phyloP scores from a whole-genome alignment of 768 basidiomycete species.

The Suillus decipiens region DNA sequence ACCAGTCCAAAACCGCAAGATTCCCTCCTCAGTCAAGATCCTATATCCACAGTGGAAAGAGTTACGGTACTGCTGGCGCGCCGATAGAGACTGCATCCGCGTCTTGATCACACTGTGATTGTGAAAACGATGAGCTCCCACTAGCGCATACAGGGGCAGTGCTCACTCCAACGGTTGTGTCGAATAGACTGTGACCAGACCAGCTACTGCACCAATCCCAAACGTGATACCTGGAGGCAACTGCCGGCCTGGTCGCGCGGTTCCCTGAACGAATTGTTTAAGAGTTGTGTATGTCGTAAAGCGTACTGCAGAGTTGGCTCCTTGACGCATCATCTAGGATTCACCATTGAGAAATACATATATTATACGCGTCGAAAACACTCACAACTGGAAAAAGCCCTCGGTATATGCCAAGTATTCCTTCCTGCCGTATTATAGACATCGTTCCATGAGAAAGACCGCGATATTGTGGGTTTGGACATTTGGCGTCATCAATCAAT shows the following conservation, averaged over 20 bases:
- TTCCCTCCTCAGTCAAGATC: slow-evolving; percentile 91
- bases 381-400: slow-evolving; percentile 92
- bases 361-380: slow-evolving; percentile 17
- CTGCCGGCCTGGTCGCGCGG: slow-evolving; percentile 68
- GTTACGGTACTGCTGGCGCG: slow-evolving; percentile 83
- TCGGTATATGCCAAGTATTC: slow-evolving; percentile 81
- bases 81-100: slow-evolving; percentile 93
- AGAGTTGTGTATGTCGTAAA: slow-evolving; percentile 95
- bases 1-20: slow-evolving; percentile 94
- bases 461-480: slow-evolving; percentile 79
- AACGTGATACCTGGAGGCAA: slow-evolving; percentile 90
- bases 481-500: slow-evolving; percentile 91
- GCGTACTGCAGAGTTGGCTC: slow-evolving; percentile 90
- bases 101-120: slow-evolving; percentile 87
- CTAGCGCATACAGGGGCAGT: background rate
- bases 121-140: background rate
- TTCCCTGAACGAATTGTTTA: slow-evolving; percentile 91
- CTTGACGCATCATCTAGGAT: slow-evolving; percentile 91
- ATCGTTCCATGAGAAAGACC: slow-evolving; percentile 85
- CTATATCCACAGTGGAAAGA: slow-evolving; percentile 95
- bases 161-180: slow-evolving; percentile 84
- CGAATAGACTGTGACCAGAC: slow-evolving; percentile 91
- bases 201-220: slow-evolving; percentile 91
- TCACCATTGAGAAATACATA: background rate
- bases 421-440: slow-evolving; percentile 83